Evolutionary conservation across 2,329 filamentous ascomycete species (phyloP).

Genomic region (Talaromyces atroroseus): DNA sequence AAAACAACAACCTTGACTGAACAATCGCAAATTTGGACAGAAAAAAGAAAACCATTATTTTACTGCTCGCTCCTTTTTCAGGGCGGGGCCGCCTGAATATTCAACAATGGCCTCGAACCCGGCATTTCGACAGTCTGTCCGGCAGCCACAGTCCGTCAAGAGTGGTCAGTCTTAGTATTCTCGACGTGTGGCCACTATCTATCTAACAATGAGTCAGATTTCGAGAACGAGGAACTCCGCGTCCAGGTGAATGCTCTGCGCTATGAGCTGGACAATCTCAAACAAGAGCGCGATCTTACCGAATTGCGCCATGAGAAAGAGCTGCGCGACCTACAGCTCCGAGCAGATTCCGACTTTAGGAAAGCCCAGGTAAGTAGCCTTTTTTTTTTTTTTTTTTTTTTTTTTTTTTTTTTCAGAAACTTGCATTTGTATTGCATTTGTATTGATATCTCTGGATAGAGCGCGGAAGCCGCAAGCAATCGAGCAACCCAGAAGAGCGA

Average conservation of each 20-base stretch:
- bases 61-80: neutral
- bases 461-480: constrained; percentile 49
- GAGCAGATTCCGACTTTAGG: constrained; percentile 81
- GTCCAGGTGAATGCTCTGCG: constrained; percentile 82
- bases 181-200: neutral
- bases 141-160: constrained; percentile 29
- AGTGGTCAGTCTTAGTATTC: constrained; percentile 28
- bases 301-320: constrained; percentile 77
- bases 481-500: constrained; percentile 52
- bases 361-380: constrained; percentile 48
- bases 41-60: neutral
- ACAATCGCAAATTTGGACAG: constrained; percentile 9
- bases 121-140: constrained; percentile 33
- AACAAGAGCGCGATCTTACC: constrained; percentile 79
- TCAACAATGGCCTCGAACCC: constrained; percentile 28
- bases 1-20: constrained; percentile 12
- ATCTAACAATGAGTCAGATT: constrained; percentile 22
- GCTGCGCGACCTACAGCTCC: constrained; percentile 69
- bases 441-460: constrained; percentile 23
- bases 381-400: no score
- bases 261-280: constrained; percentile 80
- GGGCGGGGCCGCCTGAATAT: neutral
- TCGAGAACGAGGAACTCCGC: constrained; percentile 69
- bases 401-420: no score
- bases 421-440: no score